Evolutionary conservation across 1,139 yeast species (phyloP), one percentile per base, ranked within the genome.

Genomic region (Candida anutae): DNA sequence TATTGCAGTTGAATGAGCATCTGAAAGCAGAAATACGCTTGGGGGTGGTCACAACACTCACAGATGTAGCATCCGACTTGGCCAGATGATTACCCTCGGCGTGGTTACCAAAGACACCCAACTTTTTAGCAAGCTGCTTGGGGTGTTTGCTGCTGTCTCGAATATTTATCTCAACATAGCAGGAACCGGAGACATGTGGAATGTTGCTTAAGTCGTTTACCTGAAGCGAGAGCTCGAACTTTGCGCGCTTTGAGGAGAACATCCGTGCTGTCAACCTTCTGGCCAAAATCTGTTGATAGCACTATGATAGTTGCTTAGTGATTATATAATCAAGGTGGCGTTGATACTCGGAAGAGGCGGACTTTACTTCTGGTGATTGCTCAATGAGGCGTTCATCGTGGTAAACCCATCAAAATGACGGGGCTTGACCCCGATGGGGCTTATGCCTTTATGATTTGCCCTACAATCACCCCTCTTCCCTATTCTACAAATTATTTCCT

Each of bases 161-260:
- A 5, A 64, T 52, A 22, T 55, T 53, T 2, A 63, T 36, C 22
- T 77, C 76, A 16, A 85, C 72, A 40, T 55, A 77, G 41, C 90
- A 77, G 24, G 61, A 51, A 1, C 95, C 94, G 3, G 74, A 62
- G 3, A 81, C 69, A 40, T 83, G 85, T 0, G 97, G 97, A 21
- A 88, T 73, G 46, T 88, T 88, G 17, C 78, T 68, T 28, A 88
- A 60, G 40, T 83, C 94, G 33, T 74, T 70, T 30, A 88, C 68
- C 13, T 68, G 55, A 21, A 87, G 55, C 15, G 64, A 55, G 27
- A 85, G 62, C 28, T 72, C 58, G 51, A 84, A 88, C 46, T 57
- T 60, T 13, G 70, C 69, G 31, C 49, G 52, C 23, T 42, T 48
- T 18, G 42, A 31, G 11, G 39, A 33, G n/a, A n/a, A n/a, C n/a